phyloP scores from a whole-genome alignment of 164 flowering plant species.

The Vitis labrusca region DNA sequence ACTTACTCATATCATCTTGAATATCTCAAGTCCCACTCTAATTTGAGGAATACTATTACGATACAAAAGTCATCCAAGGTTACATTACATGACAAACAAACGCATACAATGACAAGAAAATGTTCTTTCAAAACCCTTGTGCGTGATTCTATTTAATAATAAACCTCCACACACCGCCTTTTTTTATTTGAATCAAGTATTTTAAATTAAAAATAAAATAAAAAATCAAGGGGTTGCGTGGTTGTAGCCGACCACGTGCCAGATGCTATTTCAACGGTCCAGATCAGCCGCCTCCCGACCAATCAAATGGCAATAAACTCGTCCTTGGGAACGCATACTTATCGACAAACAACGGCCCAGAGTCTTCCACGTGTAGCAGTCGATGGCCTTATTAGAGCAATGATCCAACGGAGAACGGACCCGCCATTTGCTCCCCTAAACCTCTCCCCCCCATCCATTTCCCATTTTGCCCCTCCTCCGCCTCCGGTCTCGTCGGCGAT shows the following conservation, averaged over 20 bases:
- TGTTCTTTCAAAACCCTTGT: no score
- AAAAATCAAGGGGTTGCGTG: not conserved
- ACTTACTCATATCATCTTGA: no score
- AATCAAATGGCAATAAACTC: conserved; percentile 4
- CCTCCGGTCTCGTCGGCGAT: not conserved
- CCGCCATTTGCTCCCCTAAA: conserved; percentile 7
- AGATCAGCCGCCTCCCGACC: not conserved
- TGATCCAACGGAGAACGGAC: conserved; percentile 22
- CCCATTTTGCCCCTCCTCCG: not conserved
- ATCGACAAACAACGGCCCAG: conserved; percentile 25
- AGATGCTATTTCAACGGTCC: conserved; percentile 13
- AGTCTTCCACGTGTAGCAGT: conserved; percentile 13
- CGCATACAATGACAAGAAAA: no score
- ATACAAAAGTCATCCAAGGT: no score
- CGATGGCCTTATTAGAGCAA: not conserved
- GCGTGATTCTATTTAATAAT: no score
- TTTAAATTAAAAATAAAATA: not conserved
- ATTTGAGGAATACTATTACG: no score
- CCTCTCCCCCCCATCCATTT: conserved; percentile 6
- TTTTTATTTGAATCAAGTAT: no score
- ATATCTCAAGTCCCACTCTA: no score
- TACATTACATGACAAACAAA: no score
- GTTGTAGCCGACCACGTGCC: conserved; percentile 18
- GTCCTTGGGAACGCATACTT: conserved; percentile 8
- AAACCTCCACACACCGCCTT: no score